phyloP scores from a whole-genome alignment of 768 basidiomycete species.

The Xerocomus brunneocitrinus region DNA sequence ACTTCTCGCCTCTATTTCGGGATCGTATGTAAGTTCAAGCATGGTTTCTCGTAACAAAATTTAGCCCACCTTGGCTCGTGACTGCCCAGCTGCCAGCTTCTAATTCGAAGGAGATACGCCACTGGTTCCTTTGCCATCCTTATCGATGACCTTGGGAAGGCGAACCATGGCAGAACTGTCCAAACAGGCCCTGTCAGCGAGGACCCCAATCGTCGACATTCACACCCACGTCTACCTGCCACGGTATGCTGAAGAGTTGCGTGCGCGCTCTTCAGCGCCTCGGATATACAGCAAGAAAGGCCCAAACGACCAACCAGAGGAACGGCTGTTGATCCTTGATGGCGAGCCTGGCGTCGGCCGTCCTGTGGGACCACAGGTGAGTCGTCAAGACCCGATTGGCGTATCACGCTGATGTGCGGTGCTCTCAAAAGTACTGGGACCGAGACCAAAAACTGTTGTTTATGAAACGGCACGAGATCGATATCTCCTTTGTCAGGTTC shows the following conservation, averaged over 20 bases:
- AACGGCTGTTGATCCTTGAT: slow-evolving; percentile 73
- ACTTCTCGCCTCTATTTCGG: neutral
- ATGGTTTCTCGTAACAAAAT: slow-evolving; percentile 11
- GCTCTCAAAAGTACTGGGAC: slow-evolving; percentile 62
- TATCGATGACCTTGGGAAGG: slow-evolving; percentile 28
- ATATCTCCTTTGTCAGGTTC: slow-evolving; percentile 74
- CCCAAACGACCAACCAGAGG: slow-evolving; percentile 48
- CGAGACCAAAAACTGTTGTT: slow-evolving; percentile 72
- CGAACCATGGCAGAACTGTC: slow-evolving; percentile 24
- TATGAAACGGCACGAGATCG: slow-evolving; percentile 80
- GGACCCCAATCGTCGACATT: slow-evolving; percentile 61
- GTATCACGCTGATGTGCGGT: slow-evolving; percentile 7
- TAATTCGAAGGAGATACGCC: slow-evolving; percentile 7
- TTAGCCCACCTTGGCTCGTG: slow-evolving; percentile 13
- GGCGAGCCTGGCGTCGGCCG: slow-evolving; percentile 76
- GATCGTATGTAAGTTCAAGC: slow-evolving; percentile 12
- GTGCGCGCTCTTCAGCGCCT: slow-evolving; percentile 59
- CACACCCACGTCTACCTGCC: slow-evolving; percentile 87
- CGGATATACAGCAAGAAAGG: slow-evolving; percentile 52
- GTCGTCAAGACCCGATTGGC: slow-evolving; percentile 3
- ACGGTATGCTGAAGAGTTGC: slow-evolving; percentile 66
- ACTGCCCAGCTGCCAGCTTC: slow-evolving; percentile 6
- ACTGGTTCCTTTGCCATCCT: slow-evolving; percentile 6
- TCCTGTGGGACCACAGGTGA: slow-evolving; percentile 75
- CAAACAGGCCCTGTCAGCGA: slow-evolving; percentile 16